Conservation (phyloP, 192 early-diverging fungal species). For the Gaertneriomyces semiglobifer region DNA sequence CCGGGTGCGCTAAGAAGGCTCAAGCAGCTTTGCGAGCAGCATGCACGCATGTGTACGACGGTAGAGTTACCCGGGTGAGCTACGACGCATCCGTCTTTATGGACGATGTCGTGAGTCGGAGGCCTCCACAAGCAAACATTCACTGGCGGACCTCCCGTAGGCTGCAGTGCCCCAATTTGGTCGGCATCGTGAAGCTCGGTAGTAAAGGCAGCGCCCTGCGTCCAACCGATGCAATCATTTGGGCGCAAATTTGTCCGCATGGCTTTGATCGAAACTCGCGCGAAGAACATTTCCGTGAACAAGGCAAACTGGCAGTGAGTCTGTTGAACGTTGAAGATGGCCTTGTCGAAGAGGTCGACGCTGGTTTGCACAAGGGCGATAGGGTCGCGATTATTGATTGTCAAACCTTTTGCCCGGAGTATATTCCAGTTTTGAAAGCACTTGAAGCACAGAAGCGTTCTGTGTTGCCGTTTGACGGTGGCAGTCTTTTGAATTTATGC, state of each 20-base stretch:
- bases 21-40: conserved; percentile 14
- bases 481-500: conserved; percentile 28
- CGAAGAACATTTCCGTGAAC: conserved; percentile 29
- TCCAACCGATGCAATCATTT: conserved; percentile 12
- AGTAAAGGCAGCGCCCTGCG: conserved; percentile 6
- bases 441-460: conserved; percentile 24
- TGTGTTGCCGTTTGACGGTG: conserved; percentile 29
- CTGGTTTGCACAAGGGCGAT: conserved; percentile 28
- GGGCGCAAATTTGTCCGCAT: conserved; percentile 31
- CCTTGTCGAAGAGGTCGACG: conserved; percentile 8
- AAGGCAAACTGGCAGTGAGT: conserved; percentile 27
- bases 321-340: conserved; percentile 25
- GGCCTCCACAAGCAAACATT: conserved; percentile 30
- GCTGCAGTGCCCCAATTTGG: conserved; percentile 33
- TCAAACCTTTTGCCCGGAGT: conserved; percentile 38
- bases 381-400: conserved; percentile 33
- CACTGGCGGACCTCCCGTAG: conserved; percentile 33
- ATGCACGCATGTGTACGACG: conserved; percentile 36
- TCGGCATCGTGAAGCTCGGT: conserved; percentile 31
- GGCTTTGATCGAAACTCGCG: not conserved
- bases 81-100: conserved; percentile 28
- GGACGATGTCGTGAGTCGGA: conserved; percentile 21
- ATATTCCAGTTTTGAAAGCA: conserved; percentile 34
- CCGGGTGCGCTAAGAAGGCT: conserved; percentile 14
- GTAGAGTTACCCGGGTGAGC: conserved; percentile 22